Evolutionary conservation across 805 yeast species (phyloP).

Genomic region (Candida cerambycidarum): DNA sequence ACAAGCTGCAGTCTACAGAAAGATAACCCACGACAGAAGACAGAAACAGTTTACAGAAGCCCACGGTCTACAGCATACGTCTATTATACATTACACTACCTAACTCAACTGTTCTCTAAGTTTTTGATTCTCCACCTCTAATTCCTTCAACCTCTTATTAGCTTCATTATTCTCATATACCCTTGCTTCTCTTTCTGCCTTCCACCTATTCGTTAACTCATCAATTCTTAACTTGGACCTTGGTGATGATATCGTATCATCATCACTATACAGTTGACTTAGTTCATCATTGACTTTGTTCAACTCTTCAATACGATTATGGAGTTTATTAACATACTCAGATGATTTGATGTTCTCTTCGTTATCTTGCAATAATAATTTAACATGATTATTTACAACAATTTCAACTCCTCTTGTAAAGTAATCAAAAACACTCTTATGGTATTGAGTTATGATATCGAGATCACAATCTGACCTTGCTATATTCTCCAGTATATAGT

Average conservation of each 20-base stretch:
- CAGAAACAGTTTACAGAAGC: too few relatives aligned
- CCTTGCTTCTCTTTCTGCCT: constrained; percentile 68
- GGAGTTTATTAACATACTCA: constrained; percentile 24
- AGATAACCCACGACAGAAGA: too few relatives aligned
- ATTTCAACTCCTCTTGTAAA: constrained; percentile 62
- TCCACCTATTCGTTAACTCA: constrained; percentile 65
- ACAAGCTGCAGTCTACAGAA: too few relatives aligned
- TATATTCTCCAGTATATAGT: constrained; percentile 16
- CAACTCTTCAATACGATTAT: constrained; percentile 28
- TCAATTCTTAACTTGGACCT: constrained; percentile 48
- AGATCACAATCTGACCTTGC: constrained; percentile 18
- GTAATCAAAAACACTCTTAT: constrained; percentile 50
- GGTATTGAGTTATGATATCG: constrained; percentile 30
- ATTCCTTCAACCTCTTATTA: constrained; percentile 46
- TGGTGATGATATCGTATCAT: constrained; percentile 12
- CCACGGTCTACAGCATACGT: too few relatives aligned
- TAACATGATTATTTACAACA: constrained; percentile 56
- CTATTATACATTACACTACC: not conserved
- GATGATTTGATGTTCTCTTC: constrained; percentile 20
- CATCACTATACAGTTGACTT: constrained; percentile 5
- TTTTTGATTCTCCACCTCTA: constrained; percentile 55
- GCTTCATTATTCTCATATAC: constrained; percentile 61
- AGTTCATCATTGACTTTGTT: constrained; percentile 23
- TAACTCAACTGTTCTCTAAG: constrained; percentile 21
- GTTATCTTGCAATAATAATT: constrained; percentile 35